Evolutionary conservation across 2,329 filamentous ascomycete genomes (phyloP), one percentile per base, ranked within the genome.

Genomic region (Microsporum audouinii): DNA sequence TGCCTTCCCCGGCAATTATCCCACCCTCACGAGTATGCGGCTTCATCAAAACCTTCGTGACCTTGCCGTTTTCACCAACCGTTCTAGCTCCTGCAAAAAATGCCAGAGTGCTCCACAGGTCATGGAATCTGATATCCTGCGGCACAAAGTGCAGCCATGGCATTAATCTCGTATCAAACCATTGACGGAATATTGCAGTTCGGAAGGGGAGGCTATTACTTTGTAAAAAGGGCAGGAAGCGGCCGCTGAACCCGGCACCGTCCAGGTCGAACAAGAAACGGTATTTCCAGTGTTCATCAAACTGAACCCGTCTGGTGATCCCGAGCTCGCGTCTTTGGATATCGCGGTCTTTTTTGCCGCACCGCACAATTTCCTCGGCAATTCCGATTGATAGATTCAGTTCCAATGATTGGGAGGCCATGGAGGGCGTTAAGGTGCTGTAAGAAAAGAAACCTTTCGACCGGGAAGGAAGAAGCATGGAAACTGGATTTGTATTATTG

Each of bases 71-170:
- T 23, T 45, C 36, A 66, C 17, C 69, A 67, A 8, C 67, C 59
- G 43, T 53, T 61, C 79, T 75, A 3, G 83, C 77, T 0, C 87
- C 88, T 3, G 80, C 76, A 68, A 94, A 92, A 72, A 90, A 94
- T 0, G 86, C 82, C 60, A 91, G 73, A 0, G 86, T 89, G 64
- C 83, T 84, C 77, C 88, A 89, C 45, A 94, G 74, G 0, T 82
- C 87, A 63, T 91, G 87, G 23, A 88, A 83, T 2, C 89, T 81
- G 1, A 87, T 66, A 69, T 94, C 89, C 14, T 91, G 74, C 6
- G 89, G 89, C 1, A 92, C 85, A 67, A 90, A 94, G 70, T 95
- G 89, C 51, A 86, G 76, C 89, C 89, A 95, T 0, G 89, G 83
- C 62, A 80, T 81, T 14, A 94, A 73, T 4, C 89, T 82, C 57